Evolutionary conservation across 352 stramenopile genomes (phyloP), one percentile per base, ranked within the genome.

Genomic region (Phytophthora palmivora): DNA sequence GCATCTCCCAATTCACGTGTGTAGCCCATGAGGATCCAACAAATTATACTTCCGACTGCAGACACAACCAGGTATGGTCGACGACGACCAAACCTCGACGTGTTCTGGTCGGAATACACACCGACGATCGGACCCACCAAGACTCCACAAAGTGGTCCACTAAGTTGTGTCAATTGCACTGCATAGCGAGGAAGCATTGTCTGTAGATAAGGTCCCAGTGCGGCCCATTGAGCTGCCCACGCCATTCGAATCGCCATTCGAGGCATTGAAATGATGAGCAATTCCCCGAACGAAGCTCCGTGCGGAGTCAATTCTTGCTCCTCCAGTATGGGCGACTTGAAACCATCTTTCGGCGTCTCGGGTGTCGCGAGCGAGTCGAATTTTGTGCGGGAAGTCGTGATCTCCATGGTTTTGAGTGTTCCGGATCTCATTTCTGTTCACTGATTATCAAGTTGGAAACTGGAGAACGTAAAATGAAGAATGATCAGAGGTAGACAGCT

Each of bases 171-270:
- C 8, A 85, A 47, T 58, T 86, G 75, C 32, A 89, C 79, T 5
- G 72, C 69, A 44, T 72, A 86, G 1, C 63, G 44, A 19, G 77
- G 73, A 1, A 89, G 44, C 34, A 89, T 62, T 0, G 73, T 83
- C 24, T 76, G 57, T 15, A 89, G 63, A 54, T 87, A 85, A n/a
- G 79, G 79, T 10, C 76, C 77, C 1, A 89, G 21, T 4, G 77
- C 79, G 11, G 75, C 71, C 77, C 78, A 89, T 39, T 89, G 79
- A 5, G 79, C 79, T 4, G 77, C 54, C 79, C 77, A 89, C 0
- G 77, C 75, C 77, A 89, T 87, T 37, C 75, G 69, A 19, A 89
- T 81, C 12, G 77, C 77, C 70, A 89, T 74, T 4, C 76, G 75
- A 11, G 77, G 77, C 46, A 84, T 67, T 12, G 77, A 84, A 51